Base-by-base conservation (phyloP, 2,329 filamentous ascomycete genomes). In the Trichoderma afroharzianum region DNA sequence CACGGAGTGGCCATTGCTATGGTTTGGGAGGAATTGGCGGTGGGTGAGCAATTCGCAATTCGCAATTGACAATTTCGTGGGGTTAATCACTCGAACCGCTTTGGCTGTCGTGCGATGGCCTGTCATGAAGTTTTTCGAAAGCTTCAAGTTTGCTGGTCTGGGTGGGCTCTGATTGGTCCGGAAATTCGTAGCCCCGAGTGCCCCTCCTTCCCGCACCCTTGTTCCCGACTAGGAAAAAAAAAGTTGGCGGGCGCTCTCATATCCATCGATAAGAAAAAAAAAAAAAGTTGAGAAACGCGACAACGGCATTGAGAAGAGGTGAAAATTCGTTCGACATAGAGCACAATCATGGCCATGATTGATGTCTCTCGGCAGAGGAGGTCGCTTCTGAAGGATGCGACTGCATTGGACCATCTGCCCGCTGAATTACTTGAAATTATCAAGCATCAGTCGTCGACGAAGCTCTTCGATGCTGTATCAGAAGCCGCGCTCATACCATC, bases 391-490 rank as follows among this genome's bases (percentile, higher is more conserved):
- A 81, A 82, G 76, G 86, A 91, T 75, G 79, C 83, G 80, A 81
- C 81, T 77, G 82, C 85, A 73, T 81, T 91, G 76, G 81, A 85
- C 73, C 83, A 90, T 79, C 79, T 97, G 76, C 92, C 94, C 53
- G 82, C 85, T 75, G 92, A 94, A 83, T 84, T 96, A 79, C 83
- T 91, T 74, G 85, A 88, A 77, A 85, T 91, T 75, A 88, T 96
- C 80, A 87, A 86, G 79, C 83, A 88, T 77, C 86, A 89, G 78
- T 86, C 86, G 72, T 87, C 90, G 78, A 85, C 87, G 75, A 86
- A 88, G 78, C 91, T 94, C 80, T 87, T 97, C 53, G 88, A 93
- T 79, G 88, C 88, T 76, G 84, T 97, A 77, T 88, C 93, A 76
- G 84, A 87, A 76, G 88, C 90, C 72, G 90, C 93, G 71, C 87